phyloP scores from a whole-genome alignment of 345 rosid genomes.

The Abelmoschus esculentus region DNA sequence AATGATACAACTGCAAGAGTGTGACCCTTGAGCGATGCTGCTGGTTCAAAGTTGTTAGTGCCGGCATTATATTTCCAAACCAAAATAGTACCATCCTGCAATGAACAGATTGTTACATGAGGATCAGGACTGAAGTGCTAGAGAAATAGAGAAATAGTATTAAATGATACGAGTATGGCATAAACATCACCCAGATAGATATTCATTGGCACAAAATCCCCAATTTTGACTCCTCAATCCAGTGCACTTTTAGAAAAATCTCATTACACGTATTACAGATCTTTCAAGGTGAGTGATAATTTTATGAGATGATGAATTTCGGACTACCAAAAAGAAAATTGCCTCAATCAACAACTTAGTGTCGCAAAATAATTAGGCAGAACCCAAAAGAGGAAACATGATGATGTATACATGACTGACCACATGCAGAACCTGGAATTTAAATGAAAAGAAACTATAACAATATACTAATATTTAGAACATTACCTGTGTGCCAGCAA shows the following conservation, averaged over 20 bases:
- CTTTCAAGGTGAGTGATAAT: neutral
- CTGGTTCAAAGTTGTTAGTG: conserved; percentile 71
- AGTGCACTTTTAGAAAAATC: neutral
- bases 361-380: neutral
- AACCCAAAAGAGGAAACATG: neutral
- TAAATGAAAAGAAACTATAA: neutral
- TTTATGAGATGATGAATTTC: neutral
- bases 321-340: neutral
- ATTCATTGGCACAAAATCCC: neutral
- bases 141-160: neutral
- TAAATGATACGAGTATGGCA: neutral
- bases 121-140: neutral
- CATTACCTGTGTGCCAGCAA: conserved; percentile 85
- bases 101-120: neutral
- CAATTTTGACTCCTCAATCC: conserved; percentile 6
- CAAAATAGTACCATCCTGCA: conserved; percentile 82
- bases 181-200: neutral
- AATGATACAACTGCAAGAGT: conserved; percentile 68
- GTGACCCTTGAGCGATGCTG: conserved; percentile 68
- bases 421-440: neutral
- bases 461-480: neutral
- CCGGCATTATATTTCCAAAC: conserved; percentile 77
- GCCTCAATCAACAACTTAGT: neutral
- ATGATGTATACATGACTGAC: neutral
- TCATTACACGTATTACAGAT: neutral